Percentiles rank a stretch among this genome's conserved stretches.
phyloP scores from a whole-genome alignment of 1,139 yeast genomes.

The Nakaseomyces nivariensis region DNA sequence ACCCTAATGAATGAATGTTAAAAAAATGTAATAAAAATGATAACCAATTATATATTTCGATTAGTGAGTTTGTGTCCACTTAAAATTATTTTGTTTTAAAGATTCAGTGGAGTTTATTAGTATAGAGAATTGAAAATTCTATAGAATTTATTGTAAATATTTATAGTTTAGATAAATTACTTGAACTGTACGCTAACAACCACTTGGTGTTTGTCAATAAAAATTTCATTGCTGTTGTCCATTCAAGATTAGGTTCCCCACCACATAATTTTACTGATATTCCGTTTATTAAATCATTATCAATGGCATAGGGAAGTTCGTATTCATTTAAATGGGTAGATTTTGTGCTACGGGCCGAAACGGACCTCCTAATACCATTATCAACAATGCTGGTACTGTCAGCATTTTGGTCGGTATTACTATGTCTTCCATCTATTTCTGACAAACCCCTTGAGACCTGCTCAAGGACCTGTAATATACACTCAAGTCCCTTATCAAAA shows the following conservation, averaged over 20 bases:
- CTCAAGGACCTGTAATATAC: slow-evolving; percentile 18
- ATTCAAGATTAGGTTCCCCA: slow-evolving; percentile 54
- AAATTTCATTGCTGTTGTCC: slow-evolving; percentile 87
- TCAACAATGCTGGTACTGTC: slow-evolving; percentile 23
- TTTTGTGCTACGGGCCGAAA: not conserved
- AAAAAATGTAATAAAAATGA: not conserved
- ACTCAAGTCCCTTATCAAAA: slow-evolving; percentile 27
- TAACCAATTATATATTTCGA: too few species aligned
- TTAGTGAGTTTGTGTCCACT: too few species aligned
- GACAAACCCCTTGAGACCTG: slow-evolving; percentile 9
- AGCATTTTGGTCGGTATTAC: slow-evolving; percentile 31
- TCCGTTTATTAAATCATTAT: slow-evolving; percentile 66
- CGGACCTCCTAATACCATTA: slow-evolving; percentile 18
- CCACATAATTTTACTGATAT: slow-evolving; percentile 63
- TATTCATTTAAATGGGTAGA: not conserved
- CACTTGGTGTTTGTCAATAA: slow-evolving; percentile 52
- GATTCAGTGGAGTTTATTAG: too few species aligned
- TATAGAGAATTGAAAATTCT: too few species aligned
- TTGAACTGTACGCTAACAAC: slow-evolving; percentile 32
- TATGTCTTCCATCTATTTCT: not conserved
- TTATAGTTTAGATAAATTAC: slow-evolving; percentile 7
- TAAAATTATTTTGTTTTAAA: too few species aligned
- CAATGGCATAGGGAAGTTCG: slow-evolving; percentile 61
- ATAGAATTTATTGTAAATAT: not conserved
- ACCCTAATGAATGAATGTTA: not conserved